phyloP scores from a whole-genome alignment of 257 asterid genomes.

The Osmanthus fragrans region DNA sequence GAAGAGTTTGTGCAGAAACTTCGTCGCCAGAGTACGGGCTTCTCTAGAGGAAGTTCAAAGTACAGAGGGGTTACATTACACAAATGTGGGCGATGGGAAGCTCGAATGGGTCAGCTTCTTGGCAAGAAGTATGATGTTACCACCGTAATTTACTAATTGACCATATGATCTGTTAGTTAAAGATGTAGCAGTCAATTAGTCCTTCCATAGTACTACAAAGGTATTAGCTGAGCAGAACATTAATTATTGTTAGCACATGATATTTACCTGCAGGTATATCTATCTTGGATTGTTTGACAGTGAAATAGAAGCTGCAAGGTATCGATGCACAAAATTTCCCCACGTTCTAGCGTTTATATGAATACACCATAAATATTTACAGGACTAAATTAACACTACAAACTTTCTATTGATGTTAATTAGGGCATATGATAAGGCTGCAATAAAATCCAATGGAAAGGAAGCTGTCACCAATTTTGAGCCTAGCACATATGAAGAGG shows the following conservation, averaged over 20 bases:
- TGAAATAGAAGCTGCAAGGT: constrained; percentile 98
- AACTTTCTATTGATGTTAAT: constrained; percentile 26
- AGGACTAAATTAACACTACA: constrained; percentile 11
- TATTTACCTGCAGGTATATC: constrained; percentile 69
- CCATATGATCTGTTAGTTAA: neutral
- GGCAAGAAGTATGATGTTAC: constrained; percentile 80
- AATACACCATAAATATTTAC: neutral
- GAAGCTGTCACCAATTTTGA: constrained; percentile 95
- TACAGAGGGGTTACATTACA: constrained; percentile 94
- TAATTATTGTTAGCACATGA: constrained; percentile 24
- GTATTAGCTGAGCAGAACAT: neutral
- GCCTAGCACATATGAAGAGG: constrained; percentile 63
- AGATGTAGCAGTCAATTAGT: neutral
- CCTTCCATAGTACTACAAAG: neutral
- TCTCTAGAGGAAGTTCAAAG: constrained; percentile 91
- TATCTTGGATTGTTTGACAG: constrained; percentile 94
- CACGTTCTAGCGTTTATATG: constrained; percentile 8
- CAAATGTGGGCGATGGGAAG: constrained; percentile 99
- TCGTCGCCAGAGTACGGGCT: constrained; percentile 93
- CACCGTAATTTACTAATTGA: neutral
- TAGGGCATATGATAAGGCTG: constrained; percentile 96
- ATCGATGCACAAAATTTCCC: constrained; percentile 18
- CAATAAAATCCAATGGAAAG: constrained; percentile 81
- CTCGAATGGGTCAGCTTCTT: constrained; percentile 97
- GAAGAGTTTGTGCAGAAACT: constrained; percentile 95